A percentile compares a stretch with the other conserved stretches of the same genome.
These are phyloP conservation scores for Glutinoglossum americanum DNA, from an alignment of 495 filamentous ascomycete species.

Conservation along the genomic window DNA sequence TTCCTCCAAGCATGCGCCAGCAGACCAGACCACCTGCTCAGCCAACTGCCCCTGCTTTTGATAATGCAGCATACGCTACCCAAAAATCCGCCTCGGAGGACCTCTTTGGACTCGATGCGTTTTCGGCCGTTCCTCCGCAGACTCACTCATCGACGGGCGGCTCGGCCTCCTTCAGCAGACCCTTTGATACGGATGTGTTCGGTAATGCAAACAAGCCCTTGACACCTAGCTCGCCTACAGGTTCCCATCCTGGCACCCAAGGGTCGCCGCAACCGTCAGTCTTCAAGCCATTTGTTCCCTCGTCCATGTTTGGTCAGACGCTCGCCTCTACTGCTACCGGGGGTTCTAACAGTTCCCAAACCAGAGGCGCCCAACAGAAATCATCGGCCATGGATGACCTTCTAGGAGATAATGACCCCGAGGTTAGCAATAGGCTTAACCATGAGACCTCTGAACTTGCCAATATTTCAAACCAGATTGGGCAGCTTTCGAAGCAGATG, in stretches of 20 bases:
- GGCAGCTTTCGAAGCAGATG: slow-evolving; percentile 77
- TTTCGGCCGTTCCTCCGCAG: slow-evolving; percentile 30
- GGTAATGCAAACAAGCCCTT: slow-evolving; percentile 22
- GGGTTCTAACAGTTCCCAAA: slow-evolving; percentile 31
- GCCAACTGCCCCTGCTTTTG: slow-evolving; percentile 28
- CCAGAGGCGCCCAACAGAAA: slow-evolving; percentile 12
- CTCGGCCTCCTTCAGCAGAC: slow-evolving; percentile 25
- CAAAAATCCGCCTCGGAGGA: slow-evolving; percentile 68
- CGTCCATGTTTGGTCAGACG: slow-evolving; percentile 72
- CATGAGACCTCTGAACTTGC: slow-evolving; percentile 85
- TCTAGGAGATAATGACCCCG: slow-evolving; percentile 82
- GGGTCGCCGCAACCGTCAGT: slow-evolving; percentile 18
- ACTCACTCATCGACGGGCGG: slow-evolving; percentile 49
- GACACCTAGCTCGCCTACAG: slow-evolving; percentile 28
- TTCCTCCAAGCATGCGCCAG: slow-evolving; percentile 74
- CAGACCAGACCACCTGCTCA: slow-evolving; percentile 30
- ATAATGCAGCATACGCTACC: slow-evolving; percentile 26
- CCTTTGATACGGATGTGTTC: slow-evolving; percentile 34
- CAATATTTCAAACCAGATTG: slow-evolving; percentile 88
- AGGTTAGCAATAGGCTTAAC: slow-evolving; percentile 67
- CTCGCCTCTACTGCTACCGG: slow-evolving; percentile 63
- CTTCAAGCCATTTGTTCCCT: slow-evolving; percentile 77
- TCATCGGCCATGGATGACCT: slow-evolving; percentile 58
- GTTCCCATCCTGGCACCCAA: slow-evolving; percentile 18
- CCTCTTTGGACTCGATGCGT: slow-evolving; percentile 68